Conservation (phyloP, 2,329 filamentous ascomycete species). For the Xylaria sp. region DNA sequence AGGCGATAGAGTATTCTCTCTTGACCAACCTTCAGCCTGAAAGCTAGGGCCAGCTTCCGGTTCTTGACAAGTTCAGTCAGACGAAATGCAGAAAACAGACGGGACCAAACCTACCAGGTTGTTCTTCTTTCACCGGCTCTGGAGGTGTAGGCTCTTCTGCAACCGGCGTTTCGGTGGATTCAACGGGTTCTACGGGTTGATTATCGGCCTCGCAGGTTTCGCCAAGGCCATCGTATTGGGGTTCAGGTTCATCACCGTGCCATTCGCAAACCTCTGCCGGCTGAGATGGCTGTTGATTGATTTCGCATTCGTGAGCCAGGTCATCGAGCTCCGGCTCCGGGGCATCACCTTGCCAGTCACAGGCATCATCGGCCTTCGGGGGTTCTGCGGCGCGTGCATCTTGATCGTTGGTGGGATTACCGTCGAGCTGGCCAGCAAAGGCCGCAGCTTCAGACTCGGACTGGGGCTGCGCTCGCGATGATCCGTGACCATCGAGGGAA, state of each 20-base stretch:
- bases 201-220: not conserved
- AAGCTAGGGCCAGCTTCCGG: not conserved
- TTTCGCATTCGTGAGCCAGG: conserved; percentile 19
- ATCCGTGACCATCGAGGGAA: conserved; percentile 10
- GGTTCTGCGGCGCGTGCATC: not conserved
- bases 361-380: conserved; percentile 14
- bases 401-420: conserved; percentile 1
- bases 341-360: conserved; percentile 26
- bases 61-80: conserved; percentile 1
- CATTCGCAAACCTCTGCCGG: conserved; percentile 13
- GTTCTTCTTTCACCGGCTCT: not conserved
- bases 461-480: conserved; percentile 12
- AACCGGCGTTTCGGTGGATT: conserved; percentile 7
- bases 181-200: conserved; percentile 1
- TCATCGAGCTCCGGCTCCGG: conserved; percentile 27
- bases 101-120: conserved; percentile 1
- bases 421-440: conserved; percentile 12
- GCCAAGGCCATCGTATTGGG: conserved; percentile 11
- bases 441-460: conserved; percentile 13
- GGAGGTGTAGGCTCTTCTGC: conserved; percentile 1
- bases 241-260: conserved; percentile 16
- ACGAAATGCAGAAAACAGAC: not conserved
- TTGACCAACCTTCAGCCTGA: conserved; percentile 5
- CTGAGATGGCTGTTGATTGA: conserved; percentile 9
- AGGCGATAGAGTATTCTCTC: not conserved